A percentile compares a stretch with the other conserved stretches of the same genome.
phyloP scores from a whole-genome alignment of 768 basidiomycete species.

The Rhizopogon roseolus region DNA sequence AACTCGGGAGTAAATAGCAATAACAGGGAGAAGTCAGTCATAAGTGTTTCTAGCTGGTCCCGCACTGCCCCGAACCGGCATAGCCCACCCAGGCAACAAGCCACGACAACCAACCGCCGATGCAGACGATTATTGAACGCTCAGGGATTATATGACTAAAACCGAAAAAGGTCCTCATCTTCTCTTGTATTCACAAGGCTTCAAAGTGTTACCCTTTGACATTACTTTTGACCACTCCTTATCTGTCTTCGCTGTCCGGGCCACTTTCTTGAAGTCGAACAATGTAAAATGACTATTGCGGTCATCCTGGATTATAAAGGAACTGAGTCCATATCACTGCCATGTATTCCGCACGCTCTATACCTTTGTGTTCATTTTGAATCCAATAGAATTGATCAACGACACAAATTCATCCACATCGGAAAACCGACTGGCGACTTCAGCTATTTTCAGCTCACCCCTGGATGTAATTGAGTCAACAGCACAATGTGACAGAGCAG shows the following conservation, averaged over 20 bases:
- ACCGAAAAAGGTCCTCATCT: constrained; percentile 38
- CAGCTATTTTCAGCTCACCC: constrained; percentile 82
- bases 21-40: too few relatives aligned
- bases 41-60: too few relatives aligned
- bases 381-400: constrained; percentile 66
- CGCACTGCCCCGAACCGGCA: too few relatives aligned
- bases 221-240: constrained; percentile 58
- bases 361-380: constrained; percentile 68
- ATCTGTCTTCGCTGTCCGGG: constrained; percentile 40
- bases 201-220: constrained; percentile 54
- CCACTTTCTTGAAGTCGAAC: constrained; percentile 71
- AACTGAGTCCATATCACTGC: background rate
- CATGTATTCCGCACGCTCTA: constrained; percentile 2
- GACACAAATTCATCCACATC: constrained; percentile 61
- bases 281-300: constrained; percentile 81
- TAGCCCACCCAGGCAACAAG: background rate
- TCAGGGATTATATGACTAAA: background rate
- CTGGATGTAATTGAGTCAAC: constrained; percentile 30
- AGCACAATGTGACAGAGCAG: background rate
- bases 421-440: constrained; percentile 82
- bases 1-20: too few relatives aligned
- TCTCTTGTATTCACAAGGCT: constrained; percentile 91
- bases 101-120: background rate
- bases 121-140: background rate
- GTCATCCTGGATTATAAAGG: constrained; percentile 51